phyloP scores from a whole-genome alignment of 1,284 basidiomycete species.

The Leccinum fallax region DNA sequence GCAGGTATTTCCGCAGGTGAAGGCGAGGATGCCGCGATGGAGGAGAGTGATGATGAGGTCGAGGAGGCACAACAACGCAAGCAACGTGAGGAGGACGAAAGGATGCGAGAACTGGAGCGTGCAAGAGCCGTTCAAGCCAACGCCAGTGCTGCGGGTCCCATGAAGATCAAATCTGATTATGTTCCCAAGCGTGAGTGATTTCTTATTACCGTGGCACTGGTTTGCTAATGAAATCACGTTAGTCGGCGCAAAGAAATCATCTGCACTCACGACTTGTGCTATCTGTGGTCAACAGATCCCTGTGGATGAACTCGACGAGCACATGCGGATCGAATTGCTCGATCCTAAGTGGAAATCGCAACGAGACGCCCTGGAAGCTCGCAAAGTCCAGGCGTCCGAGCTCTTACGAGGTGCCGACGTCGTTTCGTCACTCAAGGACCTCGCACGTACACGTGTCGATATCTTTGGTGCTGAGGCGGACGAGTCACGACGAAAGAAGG shows the following conservation, averaged over 20 bases:
- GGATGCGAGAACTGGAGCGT: conserved; percentile 73
- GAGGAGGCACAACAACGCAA: conserved; percentile 65
- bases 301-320: conserved; percentile 93
- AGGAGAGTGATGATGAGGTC: conserved; percentile 77
- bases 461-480: conserved; percentile 88
- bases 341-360: conserved; percentile 98
- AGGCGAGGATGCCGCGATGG: conserved; percentile 70
- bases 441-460: conserved; percentile 91
- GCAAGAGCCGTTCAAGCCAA: conserved; percentile 80
- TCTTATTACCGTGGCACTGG: background rate
- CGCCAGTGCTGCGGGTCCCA: conserved; percentile 76
- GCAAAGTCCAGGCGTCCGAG: conserved; percentile 89
- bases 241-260: conserved; percentile 75
- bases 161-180: conserved; percentile 98
- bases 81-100: conserved; percentile 76
- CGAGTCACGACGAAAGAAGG: conserved; percentile 81
- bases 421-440: conserved; percentile 85
- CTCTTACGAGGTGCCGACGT: conserved; percentile 90
- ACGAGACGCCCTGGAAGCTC: conserved; percentile 82
- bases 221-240: conserved; percentile 15
- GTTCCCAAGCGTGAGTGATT: conserved; percentile 81
- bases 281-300: conserved; percentile 95
- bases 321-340: conserved; percentile 97
- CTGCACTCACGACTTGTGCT: conserved; percentile 83
- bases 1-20: conserved; percentile 49